A percentile compares a stretch with the other conserved stretches of the same genome.
Conservation (phyloP, 2,329 filamentous ascomycete genomes). For the Exophiala calicioides region DNA sequence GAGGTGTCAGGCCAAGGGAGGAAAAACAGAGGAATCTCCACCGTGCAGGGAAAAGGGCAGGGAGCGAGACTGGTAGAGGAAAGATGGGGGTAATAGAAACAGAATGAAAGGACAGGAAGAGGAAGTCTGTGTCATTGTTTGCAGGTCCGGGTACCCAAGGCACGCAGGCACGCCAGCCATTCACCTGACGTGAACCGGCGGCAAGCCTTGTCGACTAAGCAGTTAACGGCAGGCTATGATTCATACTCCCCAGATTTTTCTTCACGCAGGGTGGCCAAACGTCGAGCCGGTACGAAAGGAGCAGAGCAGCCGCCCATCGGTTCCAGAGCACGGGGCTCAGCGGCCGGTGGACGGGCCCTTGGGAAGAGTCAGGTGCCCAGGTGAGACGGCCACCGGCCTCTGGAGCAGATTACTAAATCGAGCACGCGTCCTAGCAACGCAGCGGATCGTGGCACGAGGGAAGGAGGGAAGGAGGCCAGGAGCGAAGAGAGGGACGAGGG, state of each 20-base stretch:
- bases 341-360: no score
- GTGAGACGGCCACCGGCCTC: no score
- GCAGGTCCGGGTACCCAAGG: constrained; percentile 15
- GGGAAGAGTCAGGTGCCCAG: no score
- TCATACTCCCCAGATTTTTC: constrained; percentile 19
- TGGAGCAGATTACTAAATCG: no score
- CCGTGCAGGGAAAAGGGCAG: constrained; percentile 16
- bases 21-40: constrained; percentile 17
- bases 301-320: neutral
- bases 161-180: constrained; percentile 13
- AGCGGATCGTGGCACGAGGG: no score
- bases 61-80: constrained; percentile 16
- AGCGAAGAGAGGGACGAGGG: neutral
- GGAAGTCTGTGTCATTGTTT: constrained; percentile 29
- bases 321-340: neutral
- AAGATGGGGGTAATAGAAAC: constrained; percentile 32
- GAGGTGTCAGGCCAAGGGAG: constrained; percentile 2
- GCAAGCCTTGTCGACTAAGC: constrained; percentile 26
- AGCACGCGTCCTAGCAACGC: no score
- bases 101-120: constrained; percentile 12
- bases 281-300: no score
- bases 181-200: constrained; percentile 21
- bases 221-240: constrained; percentile 29
- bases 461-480: constrained; percentile 2
- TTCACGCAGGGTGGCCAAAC: no score